A percentile compares a stretch with the other conserved stretches of the same genome.
These are phyloP conservation scores for Ramularia endophylla DNA, from an alignment of 2,329 filamentous ascomycete genomes.

Conservation along the genomic window DNA sequence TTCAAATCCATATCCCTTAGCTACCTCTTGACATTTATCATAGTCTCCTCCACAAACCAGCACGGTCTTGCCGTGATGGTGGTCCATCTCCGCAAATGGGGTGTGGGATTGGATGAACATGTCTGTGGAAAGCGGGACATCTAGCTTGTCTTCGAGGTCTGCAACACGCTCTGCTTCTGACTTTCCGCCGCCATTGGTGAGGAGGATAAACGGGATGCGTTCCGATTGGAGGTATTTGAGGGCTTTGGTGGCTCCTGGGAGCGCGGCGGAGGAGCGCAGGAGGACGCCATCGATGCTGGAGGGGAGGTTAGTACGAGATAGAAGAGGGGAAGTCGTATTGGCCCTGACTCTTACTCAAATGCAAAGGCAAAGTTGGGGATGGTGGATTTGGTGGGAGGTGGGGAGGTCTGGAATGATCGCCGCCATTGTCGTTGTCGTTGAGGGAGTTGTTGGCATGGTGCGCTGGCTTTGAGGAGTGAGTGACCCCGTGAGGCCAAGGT, in stretches of 20 bases:
- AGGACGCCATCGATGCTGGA: constrained; percentile 89
- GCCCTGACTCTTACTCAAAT: constrained; percentile 47
- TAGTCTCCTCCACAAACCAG: constrained; percentile 44
- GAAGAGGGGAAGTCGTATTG: constrained; percentile 1
- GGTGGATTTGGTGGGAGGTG: not conserved
- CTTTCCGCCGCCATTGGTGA: constrained; percentile 93
- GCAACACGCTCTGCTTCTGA: constrained; percentile 67
- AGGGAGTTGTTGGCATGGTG: not conserved
- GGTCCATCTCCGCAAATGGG: constrained; percentile 68
- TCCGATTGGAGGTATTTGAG: constrained; percentile 67
- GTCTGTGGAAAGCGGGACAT: constrained; percentile 56
- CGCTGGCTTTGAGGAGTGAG: not conserved
- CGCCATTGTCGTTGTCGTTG: not conserved
- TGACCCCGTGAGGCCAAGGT: not conserved
- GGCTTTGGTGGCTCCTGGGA: constrained; percentile 70
- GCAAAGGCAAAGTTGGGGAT: constrained; percentile 50
- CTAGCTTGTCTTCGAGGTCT: constrained; percentile 62
- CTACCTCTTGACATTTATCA: constrained; percentile 62
- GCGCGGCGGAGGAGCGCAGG: constrained; percentile 69
- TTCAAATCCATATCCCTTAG: constrained; percentile 49
- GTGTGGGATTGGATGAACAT: constrained; percentile 90
- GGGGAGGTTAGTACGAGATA: constrained; percentile 26
- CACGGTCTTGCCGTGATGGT: constrained; percentile 50
- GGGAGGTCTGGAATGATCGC: not conserved
- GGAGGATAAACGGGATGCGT: constrained; percentile 81